Base-by-base conservation (phyloP, 2,329 filamentous ascomycete species). In the Nemania diffusa region DNA sequence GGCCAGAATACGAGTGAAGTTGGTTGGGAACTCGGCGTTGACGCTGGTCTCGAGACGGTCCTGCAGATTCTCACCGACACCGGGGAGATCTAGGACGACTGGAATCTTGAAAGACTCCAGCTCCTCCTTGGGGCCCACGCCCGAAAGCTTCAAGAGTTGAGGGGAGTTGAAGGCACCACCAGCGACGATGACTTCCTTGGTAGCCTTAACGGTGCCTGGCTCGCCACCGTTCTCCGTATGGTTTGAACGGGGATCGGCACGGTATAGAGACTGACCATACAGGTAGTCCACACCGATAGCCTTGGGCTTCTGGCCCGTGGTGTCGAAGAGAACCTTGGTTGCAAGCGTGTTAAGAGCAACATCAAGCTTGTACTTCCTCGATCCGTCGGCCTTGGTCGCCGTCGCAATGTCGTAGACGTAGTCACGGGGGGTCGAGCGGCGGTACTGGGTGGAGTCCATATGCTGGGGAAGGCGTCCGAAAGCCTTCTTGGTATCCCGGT, bases 11-110 rank as follows among this genome's bases (percentile, higher is more conserved):
- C 78, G 71, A 7, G 73, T 73, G 71, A 81, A 83, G 64, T 80
- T 76, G 44, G 74, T 79, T 2, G 77, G 79, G 5, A 74, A 65
- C n/a, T 84, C 79, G 37, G 81, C 84, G 40, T 83, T 76, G 26
- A 85, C 77, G 17, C 78, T 77, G 56, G 84, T 81, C 74, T 78
- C 85, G 73, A 85, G 84, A 51, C 84, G 84, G 73, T 90, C 86
- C 74, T 87, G 82, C 7, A 90, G 78, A 76, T 88, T 88, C 17
- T 78, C 82, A 48, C 87, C 87, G 11, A 90, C 87, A 57, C 86
- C 87, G 0, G 86, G 86, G 0, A 86, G 79, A 72, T 89, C 82
- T 1, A 78, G 74, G 37, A 88, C 71, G 5, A 87, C 78, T 1
- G 80, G 77, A 65, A 81, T 79, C 13, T 69, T 68, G 55, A 76